Percentiles rank a stretch among this genome's conserved stretches.
Conservation (phyloP, 495 filamentous ascomycete species). For the Penicillium atrosanguineum region DNA sequence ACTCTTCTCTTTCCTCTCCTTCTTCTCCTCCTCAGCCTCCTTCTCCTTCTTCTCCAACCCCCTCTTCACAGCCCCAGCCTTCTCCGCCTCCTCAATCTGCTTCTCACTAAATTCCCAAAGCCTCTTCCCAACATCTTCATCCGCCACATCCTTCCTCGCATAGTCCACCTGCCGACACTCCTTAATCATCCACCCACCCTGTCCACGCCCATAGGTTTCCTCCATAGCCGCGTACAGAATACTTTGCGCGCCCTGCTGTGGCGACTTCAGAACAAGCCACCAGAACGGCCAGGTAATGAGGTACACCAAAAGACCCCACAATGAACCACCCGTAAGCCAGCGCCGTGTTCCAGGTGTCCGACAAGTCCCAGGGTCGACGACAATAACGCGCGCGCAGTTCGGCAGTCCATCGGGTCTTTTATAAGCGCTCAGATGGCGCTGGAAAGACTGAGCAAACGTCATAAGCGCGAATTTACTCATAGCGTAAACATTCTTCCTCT, state of each 20-base stretch:
- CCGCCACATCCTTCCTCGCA: conserved; percentile 68
- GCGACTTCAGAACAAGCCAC: conserved; percentile 86
- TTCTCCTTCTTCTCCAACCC: conserved; percentile 67
- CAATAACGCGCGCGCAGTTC: conserved; percentile 72
- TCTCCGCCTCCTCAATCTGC: conserved; percentile 79
- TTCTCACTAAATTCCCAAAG: conserved; percentile 88
- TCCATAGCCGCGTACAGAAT: conserved; percentile 87
- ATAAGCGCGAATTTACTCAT: conserved; percentile 88
- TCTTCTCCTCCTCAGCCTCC: conserved; percentile 48
- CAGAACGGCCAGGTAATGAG: conserved; percentile 72
- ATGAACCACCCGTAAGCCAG: conserved; percentile 78
- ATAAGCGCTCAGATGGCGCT: conserved; percentile 81
- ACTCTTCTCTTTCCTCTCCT: conserved; percentile 38
- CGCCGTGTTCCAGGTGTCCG: conserved; percentile 84
- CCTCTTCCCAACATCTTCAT: conserved; percentile 74
- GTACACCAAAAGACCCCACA: conserved; percentile 81
- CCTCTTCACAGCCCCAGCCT: conserved; percentile 66
- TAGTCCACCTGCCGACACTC: conserved; percentile 78
- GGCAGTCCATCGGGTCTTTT: conserved; percentile 77
- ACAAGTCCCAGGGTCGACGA: conserved; percentile 81
- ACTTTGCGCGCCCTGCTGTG: conserved; percentile 79
- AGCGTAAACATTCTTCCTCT: conserved; percentile 56
- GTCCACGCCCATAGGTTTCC: conserved; percentile 58
- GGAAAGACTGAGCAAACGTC: conserved; percentile 81
- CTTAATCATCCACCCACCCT: conserved; percentile 73